Evolutionary conservation across 176 grass and related monocot species (phyloP).

Genomic region (Bothriochloa decipiens): DNA sequence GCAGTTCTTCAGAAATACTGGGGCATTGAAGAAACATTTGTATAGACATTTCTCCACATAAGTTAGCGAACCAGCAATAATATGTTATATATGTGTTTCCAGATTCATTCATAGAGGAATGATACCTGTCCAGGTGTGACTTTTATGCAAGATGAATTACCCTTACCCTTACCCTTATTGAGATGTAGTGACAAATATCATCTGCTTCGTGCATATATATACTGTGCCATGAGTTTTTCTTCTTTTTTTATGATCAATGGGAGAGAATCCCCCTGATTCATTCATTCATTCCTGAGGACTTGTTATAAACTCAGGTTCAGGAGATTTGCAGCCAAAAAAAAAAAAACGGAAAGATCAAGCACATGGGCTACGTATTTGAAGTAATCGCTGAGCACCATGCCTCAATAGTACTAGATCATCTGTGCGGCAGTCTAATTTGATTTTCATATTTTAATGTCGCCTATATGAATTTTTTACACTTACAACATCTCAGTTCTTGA

Average conservation of each 20-base stretch:
- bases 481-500: background rate
- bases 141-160: conserved; percentile 10
- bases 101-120: background rate
- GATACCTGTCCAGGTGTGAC: background rate
- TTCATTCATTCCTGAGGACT: background rate
- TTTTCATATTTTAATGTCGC: background rate
- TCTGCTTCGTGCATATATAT: background rate
- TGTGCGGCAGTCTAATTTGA: background rate
- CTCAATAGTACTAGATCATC: background rate
- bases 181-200: background rate
- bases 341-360: background rate
- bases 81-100: background rate
- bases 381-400: background rate
- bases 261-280: background rate
- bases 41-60: background rate
- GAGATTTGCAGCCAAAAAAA: background rate
- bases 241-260: background rate
- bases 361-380: background rate
- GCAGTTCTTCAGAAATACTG: background rate
- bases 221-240: background rate
- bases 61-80: background rate
- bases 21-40: background rate
- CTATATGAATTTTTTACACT: background rate
- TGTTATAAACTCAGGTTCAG: background rate
- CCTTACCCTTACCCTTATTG: background rate